A percentile compares a stretch with the other conserved stretches of the same genome.
These are phyloP conservation scores for Lactarius sp. DNA, from an alignment of 768 basidiomycete genomes.

Conservation along the genomic window DNA sequence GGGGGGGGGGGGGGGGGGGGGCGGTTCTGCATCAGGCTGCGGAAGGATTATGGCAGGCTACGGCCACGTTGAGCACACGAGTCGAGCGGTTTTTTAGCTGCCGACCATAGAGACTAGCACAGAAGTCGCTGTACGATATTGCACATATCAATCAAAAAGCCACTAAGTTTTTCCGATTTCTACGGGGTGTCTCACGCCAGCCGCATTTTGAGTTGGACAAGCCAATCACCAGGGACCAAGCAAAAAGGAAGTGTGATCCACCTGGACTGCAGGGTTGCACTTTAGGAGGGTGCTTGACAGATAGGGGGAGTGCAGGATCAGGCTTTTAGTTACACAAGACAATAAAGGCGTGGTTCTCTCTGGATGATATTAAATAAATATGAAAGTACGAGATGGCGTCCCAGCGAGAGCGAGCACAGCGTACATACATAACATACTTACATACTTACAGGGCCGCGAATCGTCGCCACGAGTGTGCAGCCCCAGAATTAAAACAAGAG, in stretches of 20 bases:
- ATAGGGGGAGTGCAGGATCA: conserved; percentile 19
- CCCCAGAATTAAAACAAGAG: conserved; percentile 12
- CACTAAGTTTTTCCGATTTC: not conserved
- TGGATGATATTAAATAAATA: conserved; percentile 23
- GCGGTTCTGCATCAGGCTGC: conserved; percentile 9
- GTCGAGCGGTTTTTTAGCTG: conserved; percentile 2
- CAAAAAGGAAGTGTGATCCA: not conserved
- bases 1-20: not conserved
- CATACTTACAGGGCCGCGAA: conserved; percentile 21
- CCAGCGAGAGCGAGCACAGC: conserved; percentile 19
- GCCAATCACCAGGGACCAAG: not conserved
- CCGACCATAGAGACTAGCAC: conserved; percentile 15
- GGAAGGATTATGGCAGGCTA: not conserved
- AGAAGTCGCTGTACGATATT: conserved; percentile 1
- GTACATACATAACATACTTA: conserved; percentile 26
- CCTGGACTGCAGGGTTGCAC: not conserved
- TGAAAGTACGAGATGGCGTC: conserved; percentile 22
- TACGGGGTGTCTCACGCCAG: not conserved
- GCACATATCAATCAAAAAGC: not conserved
- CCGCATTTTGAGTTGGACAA: not conserved
- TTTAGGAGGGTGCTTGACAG: conserved; percentile 11
- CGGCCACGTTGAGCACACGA: conserved; percentile 20
- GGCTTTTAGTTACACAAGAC: conserved; percentile 18
- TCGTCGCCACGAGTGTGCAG: conserved; percentile 2
- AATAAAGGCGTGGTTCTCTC: conserved; percentile 20